These are phyloP conservation scores for Picea abies DNA, from an alignment of 83 land plant genomes.

Conservation along the genomic window DNA sequence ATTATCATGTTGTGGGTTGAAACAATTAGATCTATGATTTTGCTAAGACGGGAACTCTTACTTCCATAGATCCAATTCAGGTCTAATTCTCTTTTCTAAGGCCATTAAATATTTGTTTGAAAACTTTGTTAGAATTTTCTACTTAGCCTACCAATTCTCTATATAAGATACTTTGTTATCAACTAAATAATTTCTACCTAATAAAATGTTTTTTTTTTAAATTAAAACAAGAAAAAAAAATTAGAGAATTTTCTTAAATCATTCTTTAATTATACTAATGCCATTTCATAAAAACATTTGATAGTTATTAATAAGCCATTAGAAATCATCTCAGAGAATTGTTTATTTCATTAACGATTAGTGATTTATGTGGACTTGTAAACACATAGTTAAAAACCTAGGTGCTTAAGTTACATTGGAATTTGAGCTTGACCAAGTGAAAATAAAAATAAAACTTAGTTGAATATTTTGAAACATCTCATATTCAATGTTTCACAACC, in stretches of 20 bases:
- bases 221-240: not conserved
- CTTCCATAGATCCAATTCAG: slow-evolving; percentile 50
- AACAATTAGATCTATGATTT: slow-evolving; percentile 77
- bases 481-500: too few relatives aligned
- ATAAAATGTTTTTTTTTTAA: not conserved
- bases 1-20: slow-evolving; percentile 48
- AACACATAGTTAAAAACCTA: too few relatives aligned
- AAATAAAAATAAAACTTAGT: too few relatives aligned
- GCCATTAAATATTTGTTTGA: not conserved
- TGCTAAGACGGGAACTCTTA: slow-evolving; percentile 49
- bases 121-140: not conserved
- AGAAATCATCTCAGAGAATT: not conserved
- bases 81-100: not conserved
- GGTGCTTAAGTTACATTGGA: too few relatives aligned
- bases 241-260: not conserved
- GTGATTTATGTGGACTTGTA: too few relatives aligned
- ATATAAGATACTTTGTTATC: not conserved
- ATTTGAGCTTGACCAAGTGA: too few relatives aligned
- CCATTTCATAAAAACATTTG: not conserved
- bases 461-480: too few relatives aligned
- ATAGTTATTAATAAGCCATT: too few relatives aligned
- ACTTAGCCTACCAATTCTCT: not conserved
- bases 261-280: not conserved
- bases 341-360: too few relatives aligned
- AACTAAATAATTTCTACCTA: not conserved